Conservation (phyloP, 768 basidiomycete genomes). For the Gloeopeniophorella convolvens region DNA sequence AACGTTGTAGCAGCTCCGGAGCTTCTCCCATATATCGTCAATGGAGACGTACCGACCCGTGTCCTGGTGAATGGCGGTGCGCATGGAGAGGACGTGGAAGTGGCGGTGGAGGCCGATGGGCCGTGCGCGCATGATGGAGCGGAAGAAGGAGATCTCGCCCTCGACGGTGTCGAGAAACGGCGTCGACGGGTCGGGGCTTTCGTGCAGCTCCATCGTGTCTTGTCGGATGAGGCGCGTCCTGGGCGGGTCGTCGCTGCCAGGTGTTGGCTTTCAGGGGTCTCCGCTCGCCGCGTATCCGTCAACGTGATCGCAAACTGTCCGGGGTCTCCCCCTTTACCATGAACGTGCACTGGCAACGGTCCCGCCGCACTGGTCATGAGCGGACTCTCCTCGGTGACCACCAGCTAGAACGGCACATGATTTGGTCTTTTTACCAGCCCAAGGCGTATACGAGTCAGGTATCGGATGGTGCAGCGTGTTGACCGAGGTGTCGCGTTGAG, state of each 20-base stretch:
- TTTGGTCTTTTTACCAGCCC: too few relatives aligned
- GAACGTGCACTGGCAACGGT: too few relatives aligned
- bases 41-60: slow-evolving; percentile 54
- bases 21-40: slow-evolving; percentile 70
- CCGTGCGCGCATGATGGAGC: slow-evolving; percentile 71
- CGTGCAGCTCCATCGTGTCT: slow-evolving; percentile 9
- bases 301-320: background rate
- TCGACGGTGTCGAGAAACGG: slow-evolving; percentile 55
- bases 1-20: slow-evolving; percentile 64
- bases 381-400: too few relatives aligned
- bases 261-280: background rate
- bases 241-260: background rate
- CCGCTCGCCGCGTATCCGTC: background rate
- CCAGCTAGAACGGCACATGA: too few relatives aligned
- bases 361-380: too few relatives aligned
- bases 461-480: too few relatives aligned
- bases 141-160: slow-evolving; percentile 83
- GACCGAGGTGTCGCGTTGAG: too few relatives aligned
- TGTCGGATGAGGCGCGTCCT: too few relatives aligned
- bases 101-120: slow-evolving; percentile 80
- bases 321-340: too few relatives aligned
- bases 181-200: slow-evolving; percentile 9
- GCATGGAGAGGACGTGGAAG: slow-evolving; percentile 75
- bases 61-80: slow-evolving; percentile 63
- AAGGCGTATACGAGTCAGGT: too few relatives aligned